Base-by-base conservation (phyloP, 2,329 filamentous ascomycete genomes). In the Monilinia laxa region DNA sequence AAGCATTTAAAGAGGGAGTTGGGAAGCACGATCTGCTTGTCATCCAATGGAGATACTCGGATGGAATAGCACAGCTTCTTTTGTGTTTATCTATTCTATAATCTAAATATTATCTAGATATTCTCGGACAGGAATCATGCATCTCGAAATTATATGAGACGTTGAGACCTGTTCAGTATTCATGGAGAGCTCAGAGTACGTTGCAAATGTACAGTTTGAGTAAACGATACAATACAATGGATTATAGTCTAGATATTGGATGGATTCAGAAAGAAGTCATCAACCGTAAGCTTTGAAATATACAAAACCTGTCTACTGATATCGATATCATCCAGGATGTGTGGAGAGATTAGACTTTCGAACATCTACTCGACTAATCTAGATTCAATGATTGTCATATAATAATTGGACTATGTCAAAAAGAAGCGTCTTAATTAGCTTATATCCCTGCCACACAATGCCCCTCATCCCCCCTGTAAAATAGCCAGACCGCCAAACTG, bases 1-100 rank as follows among this genome's bases (percentile, higher is more conserved):
- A 38, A 64, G 68, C 68, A 71, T 72, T 54, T 69, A 53, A 67
- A 67, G 65, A 67, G 64, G 68, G 70, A 71, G 69, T 65, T 58
- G 65, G 64, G 58, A 67, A 70, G 69, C 67, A 25, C 23, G 25
- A 18, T 38, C 11, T 35, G 28, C 45, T 35, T 20, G 20, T 12
- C 42, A 35, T 51, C 45, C 20, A 45, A 35, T 31, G 31, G 31
- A 59, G 28, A 31, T 38, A 23, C n/a, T 60, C n/a, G 45, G 45
- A 31, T 42, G 16, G 18, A 42, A 60, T 20, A 55, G 52, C 23
- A 63, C 31, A 35, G 23, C 51, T 38, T 23, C 42, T 35, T 28
- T 16, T 59, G 11, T 35, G 40, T 35, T 10, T n/a, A 14, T 12
- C 55, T 45, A 6, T 45, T 42, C 18, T 18, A 45, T 45, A 14